Percentiles rank a stretch among this genome's conserved stretches.
Conservation (phyloP, 129 eudicot species). For the Chrysanthemum lavandulifolium region DNA sequence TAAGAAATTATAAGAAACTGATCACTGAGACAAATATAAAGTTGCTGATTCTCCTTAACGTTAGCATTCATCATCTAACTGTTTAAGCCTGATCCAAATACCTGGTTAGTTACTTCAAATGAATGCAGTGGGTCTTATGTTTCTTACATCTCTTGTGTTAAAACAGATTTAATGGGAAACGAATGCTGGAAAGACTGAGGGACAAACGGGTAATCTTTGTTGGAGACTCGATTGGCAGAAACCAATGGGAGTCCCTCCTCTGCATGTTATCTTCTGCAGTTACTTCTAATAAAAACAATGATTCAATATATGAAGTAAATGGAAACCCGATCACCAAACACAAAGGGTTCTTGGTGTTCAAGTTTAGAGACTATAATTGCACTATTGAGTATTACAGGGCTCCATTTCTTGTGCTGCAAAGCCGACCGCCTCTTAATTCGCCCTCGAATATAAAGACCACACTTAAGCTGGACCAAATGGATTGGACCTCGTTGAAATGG, state of each 20-base stretch:
- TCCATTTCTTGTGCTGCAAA: constrained; percentile 84
- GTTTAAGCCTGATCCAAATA: neutral
- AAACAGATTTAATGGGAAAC: constrained; percentile 65
- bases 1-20: neutral
- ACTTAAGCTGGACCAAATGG: constrained; percentile 70
- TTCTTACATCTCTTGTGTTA: neutral
- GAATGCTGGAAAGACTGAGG: constrained; percentile 73
- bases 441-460: constrained; percentile 52
- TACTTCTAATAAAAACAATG: constrained; percentile 37
- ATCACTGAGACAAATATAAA: neutral
- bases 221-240: constrained; percentile 95
- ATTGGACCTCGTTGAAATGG: constrained; percentile 83
- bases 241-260: constrained; percentile 92
- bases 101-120: neutral
- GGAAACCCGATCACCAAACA: constrained; percentile 94
- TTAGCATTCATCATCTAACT: neutral
- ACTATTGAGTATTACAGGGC: constrained; percentile 91
- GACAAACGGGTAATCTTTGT: constrained; percentile 78
- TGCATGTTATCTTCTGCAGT: constrained; percentile 81
- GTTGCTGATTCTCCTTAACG: neutral
- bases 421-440: constrained; percentile 70
- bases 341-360: constrained; percentile 87
- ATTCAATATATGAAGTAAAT: constrained; percentile 80
- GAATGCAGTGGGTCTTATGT: neutral
- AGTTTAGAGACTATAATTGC: constrained; percentile 73